Evolutionary conservation across 2,329 filamentous ascomycete species (phyloP).

Genomic region (Cladosporium sp.): DNA sequence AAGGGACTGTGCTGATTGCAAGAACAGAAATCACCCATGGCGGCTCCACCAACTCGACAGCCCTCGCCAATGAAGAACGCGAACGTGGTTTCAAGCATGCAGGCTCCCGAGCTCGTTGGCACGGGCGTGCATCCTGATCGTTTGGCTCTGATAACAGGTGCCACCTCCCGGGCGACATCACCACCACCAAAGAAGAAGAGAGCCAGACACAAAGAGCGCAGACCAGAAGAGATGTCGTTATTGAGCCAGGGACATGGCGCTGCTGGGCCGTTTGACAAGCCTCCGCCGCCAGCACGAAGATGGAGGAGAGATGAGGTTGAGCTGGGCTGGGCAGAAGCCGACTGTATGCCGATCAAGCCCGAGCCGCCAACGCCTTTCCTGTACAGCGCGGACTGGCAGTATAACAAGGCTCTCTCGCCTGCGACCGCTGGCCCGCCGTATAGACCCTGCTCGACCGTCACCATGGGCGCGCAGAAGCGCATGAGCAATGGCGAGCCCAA

Average conservation of each 20-base stretch:
- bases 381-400: neutral
- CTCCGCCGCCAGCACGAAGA: neutral
- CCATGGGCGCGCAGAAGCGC: conserved; percentile 30
- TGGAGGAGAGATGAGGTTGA: neutral
- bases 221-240: neutral
- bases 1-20: neutral
- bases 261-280: neutral
- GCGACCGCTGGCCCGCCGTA: neutral
- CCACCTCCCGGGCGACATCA: neutral
- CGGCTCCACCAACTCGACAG: neutral
- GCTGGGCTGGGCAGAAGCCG: neutral
- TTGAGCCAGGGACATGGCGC: neutral
- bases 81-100: neutral
- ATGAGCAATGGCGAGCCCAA: conserved; percentile 31
- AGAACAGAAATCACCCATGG: neutral
- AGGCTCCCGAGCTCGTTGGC: neutral
- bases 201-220: neutral
- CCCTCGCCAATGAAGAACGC: neutral
- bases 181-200: neutral
- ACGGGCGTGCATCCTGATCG: neutral
- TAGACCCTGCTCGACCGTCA: neutral
- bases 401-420: neutral
- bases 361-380: neutral
- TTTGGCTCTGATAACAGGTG: neutral
- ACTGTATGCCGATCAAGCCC: conserved; percentile 1